A percentile compares a stretch with the other conserved stretches of the same genome.
Conservation (phyloP, 345 rosid genomes). For the Aquilaria yunnanensis region DNA sequence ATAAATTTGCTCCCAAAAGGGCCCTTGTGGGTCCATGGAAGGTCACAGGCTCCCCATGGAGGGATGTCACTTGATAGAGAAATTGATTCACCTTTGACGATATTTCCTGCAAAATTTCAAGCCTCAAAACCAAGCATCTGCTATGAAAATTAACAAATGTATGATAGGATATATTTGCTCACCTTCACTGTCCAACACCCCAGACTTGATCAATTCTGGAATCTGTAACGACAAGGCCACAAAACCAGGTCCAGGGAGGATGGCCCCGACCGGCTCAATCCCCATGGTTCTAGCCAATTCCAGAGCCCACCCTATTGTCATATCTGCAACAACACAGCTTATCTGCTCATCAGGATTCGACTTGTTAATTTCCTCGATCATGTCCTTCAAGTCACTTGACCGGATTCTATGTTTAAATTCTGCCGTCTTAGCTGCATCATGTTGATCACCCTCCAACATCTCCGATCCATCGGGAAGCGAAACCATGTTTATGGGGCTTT, state of each 20-base stretch:
- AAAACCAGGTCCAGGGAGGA: constrained; percentile 14
- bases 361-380: constrained; percentile 24
- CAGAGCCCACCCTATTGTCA: constrained; percentile 20
- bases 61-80: constrained; percentile 12
- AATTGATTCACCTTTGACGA: constrained; percentile 9
- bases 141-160: no score
- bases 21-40: constrained; percentile 17
- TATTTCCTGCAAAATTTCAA: constrained; percentile 11
- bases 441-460: constrained; percentile 15
- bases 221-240: constrained; percentile 9
- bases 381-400: constrained; percentile 13
- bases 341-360: constrained; percentile 11
- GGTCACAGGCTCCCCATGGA: constrained; percentile 13
- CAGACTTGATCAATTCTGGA: constrained; percentile 18
- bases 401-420: not conserved
- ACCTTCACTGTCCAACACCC: constrained; percentile 19
- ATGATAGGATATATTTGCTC: not conserved
- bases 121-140: no score
- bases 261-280: constrained; percentile 7
- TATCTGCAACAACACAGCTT: constrained; percentile 25
- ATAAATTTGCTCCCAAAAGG: not conserved
- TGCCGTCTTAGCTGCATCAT: no score
- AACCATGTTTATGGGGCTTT: constrained; percentile 14
- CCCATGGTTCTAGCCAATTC: constrained; percentile 22
- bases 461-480: constrained; percentile 21